Evolutionary conservation across 768 basidiomycete species (phyloP).

Genomic region (Hirschioporus abietinus): DNA sequence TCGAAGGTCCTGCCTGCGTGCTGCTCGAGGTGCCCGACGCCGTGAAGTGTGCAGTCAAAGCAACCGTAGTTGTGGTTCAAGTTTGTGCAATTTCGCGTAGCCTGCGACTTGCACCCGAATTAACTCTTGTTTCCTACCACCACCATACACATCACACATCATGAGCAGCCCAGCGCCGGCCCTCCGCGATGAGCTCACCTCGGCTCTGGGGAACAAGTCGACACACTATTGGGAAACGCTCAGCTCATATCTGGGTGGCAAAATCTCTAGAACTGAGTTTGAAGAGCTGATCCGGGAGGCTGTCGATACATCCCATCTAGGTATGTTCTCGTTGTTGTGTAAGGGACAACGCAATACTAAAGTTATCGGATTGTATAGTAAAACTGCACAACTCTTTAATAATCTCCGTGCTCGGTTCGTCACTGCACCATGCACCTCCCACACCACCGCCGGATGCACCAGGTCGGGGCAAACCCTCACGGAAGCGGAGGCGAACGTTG

Average conservation of each 20-base stretch:
- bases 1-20: not conserved
- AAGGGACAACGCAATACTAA: not conserved
- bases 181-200: slow-evolving; percentile 37
- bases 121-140: slow-evolving; percentile 1
- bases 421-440: slow-evolving; percentile 60
- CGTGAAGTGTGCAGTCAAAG: not conserved
- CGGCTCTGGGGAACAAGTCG: slow-evolving; percentile 57
- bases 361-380: slow-evolving; percentile 34
- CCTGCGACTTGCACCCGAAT: not conserved
- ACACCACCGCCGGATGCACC: slow-evolving; percentile 60
- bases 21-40: not conserved
- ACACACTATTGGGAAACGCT: slow-evolving; percentile 56
- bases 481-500: slow-evolving; percentile 61
- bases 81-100: not conserved
- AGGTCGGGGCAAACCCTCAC: slow-evolving; percentile 37
- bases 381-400: slow-evolving; percentile 82
- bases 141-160: not conserved
- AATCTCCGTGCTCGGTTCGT: slow-evolving; percentile 78
- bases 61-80: not conserved
- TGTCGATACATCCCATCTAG: slow-evolving; percentile 54
- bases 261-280: slow-evolving; percentile 68
- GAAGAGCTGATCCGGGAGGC: slow-evolving; percentile 62
- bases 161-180: not conserved
- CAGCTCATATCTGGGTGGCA: slow-evolving; percentile 62
- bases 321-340: slow-evolving; percentile 21